These are phyloP conservation scores for Fusarium mexicanum DNA, from an alignment of 2,329 filamentous ascomycete genomes.

Conservation along the genomic window DNA sequence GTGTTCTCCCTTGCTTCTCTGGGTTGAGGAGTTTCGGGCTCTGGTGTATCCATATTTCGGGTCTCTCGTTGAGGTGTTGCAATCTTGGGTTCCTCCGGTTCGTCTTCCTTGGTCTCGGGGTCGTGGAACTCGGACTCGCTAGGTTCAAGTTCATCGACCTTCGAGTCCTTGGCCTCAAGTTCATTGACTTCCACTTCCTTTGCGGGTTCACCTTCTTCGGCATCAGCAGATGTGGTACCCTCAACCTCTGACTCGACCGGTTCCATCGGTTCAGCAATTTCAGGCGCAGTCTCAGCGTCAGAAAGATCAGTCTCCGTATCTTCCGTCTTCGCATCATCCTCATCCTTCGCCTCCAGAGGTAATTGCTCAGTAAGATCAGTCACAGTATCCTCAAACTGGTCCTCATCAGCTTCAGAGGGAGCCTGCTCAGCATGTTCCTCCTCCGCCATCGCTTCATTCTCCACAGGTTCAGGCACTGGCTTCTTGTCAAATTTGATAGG, in stretches of 20 bases:
- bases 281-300: neutral
- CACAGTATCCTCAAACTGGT: conserved; percentile 11
- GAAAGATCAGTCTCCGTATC: conserved; percentile 6
- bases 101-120: neutral
- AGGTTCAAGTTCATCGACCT: neutral
- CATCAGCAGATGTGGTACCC: neutral
- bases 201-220: neutral
- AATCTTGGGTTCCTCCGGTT: neutral
- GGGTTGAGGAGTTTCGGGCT: conserved; percentile 30
- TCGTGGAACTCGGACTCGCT: neutral
- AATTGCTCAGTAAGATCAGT: conserved; percentile 2
- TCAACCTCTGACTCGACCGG: neutral
- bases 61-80: conserved; percentile 24
- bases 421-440: conserved; percentile 2
- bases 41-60: conserved; percentile 10
- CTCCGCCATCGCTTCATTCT: conserved; percentile 32
- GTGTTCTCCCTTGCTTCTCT: conserved; percentile 33
- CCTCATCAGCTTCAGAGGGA: neutral
- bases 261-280: neutral
- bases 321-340: conserved; percentile 1
- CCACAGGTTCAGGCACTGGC: conserved; percentile 37
- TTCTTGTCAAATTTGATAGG: conserved; percentile 57
- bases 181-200: neutral
- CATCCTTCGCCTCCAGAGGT: neutral
- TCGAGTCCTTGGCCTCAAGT: neutral